Conservation (phyloP, 139 green algal genomes). For the Volvox reticuliferus region DNA sequence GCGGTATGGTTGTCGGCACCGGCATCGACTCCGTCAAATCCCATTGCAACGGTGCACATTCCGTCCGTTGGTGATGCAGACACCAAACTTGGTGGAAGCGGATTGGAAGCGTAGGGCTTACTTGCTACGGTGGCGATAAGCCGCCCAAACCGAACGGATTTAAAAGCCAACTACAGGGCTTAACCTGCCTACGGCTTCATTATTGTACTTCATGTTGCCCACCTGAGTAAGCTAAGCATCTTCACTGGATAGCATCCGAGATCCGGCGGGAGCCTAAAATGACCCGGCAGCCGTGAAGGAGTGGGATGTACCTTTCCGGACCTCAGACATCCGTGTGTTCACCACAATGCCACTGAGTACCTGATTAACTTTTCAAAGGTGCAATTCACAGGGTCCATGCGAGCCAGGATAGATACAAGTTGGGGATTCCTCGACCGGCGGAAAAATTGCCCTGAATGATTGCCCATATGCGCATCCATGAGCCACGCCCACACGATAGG, state of each 20-base stretch:
- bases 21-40: not conserved
- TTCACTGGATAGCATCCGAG: slow-evolving; percentile 5
- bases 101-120: not conserved
- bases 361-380: not conserved
- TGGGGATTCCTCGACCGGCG: not conserved
- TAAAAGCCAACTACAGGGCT: not conserved
- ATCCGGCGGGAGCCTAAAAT: not conserved
- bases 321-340: slow-evolving; percentile 5
- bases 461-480: no score
- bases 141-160: not conserved
- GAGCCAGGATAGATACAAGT: not conserved
- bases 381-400: not conserved
- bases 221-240: slow-evolving; percentile 25
- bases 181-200: not conserved
- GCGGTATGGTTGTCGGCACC: no score
- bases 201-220: not conserved
- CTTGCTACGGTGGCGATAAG: not conserved
- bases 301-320: not conserved
- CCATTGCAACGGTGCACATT: not conserved
- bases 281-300: not conserved
- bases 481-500: no score
- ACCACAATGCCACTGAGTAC: slow-evolving; percentile 3
- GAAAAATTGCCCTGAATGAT: not conserved
- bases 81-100: not conserved
- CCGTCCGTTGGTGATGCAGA: no score